Conservation (phyloP, 805 yeast genomes). For the Candida xiaguanensis region DNA sequence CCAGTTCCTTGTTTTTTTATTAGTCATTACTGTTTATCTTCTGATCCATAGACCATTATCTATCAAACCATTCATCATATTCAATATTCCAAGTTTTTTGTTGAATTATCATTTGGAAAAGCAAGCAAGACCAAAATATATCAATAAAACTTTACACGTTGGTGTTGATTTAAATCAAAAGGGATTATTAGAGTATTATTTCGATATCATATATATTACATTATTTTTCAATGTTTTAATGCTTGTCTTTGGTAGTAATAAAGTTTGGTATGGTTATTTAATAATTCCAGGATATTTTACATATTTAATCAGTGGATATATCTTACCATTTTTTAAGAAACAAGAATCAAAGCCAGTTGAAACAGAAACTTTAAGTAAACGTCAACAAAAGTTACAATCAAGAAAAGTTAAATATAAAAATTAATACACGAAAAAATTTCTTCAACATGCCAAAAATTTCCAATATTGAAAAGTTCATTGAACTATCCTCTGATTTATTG, state of each 20-base stretch:
- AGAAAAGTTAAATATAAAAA: slow-evolving; percentile 23
- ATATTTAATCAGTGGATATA: slow-evolving; percentile 43
- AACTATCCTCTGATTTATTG: slow-evolving; percentile 26
- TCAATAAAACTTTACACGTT: slow-evolving; percentile 40
- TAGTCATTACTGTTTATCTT: slow-evolving; percentile 35
- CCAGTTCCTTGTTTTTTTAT: slow-evolving; percentile 32
- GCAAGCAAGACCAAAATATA: slow-evolving; percentile 57
- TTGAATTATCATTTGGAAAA: slow-evolving; percentile 53
- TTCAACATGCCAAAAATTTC: slow-evolving; percentile 10
- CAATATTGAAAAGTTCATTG: slow-evolving; percentile 25
- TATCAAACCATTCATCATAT: slow-evolving; percentile 33
- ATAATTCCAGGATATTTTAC: slow-evolving; percentile 50
- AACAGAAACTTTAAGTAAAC: slow-evolving; percentile 21
- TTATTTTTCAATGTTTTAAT: slow-evolving; percentile 54
- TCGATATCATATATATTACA: slow-evolving; percentile 66
- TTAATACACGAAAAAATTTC: slow-evolving; percentile 12
- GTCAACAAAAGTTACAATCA: slow-evolving; percentile 25
- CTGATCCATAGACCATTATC: slow-evolving; percentile 44
- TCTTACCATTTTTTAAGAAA: slow-evolving; percentile 18
- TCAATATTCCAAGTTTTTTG: slow-evolving; percentile 36
- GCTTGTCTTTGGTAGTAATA: slow-evolving; percentile 50
- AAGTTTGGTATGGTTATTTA: slow-evolving; percentile 56
- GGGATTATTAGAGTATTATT: slow-evolving; percentile 65
- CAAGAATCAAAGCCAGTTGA: slow-evolving; percentile 7
- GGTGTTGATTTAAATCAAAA: slow-evolving; percentile 60